A percentile compares a stretch with the other conserved stretches of the same genome.
phyloP scores from a whole-genome alignment of 345 rosid species.

The Populus euphratica region DNA sequence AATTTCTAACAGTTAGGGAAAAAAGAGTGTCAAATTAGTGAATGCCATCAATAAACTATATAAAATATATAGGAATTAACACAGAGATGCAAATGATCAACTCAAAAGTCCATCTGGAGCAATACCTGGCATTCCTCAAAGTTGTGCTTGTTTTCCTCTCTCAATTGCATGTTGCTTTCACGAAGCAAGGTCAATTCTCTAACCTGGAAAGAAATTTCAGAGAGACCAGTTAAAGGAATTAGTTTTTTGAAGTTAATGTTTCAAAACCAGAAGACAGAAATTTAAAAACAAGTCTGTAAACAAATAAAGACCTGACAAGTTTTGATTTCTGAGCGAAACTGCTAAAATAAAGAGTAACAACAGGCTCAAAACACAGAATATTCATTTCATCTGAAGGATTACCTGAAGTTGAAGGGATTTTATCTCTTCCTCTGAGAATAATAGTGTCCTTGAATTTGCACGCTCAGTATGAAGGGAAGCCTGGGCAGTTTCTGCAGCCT shows the following conservation, averaged over 20 bases:
- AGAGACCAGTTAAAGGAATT: background rate
- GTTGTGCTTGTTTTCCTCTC: slow-evolving; percentile 96
- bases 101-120: background rate
- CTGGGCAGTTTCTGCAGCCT: slow-evolving; percentile 71
- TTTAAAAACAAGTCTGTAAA: background rate
- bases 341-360: background rate
- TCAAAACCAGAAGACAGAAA: background rate
- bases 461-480: slow-evolving; percentile 71
- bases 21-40: background rate
- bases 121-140: slow-evolving; percentile 91
- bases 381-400: background rate
- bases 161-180: slow-evolving; percentile 90
- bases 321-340: background rate
- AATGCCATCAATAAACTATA: background rate
- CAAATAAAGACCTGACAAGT: background rate
- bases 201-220: slow-evolving; percentile 40
- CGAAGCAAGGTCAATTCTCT: slow-evolving; percentile 87
- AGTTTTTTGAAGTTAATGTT: background rate
- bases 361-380: background rate
- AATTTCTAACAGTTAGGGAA: slow-evolving; percentile 45
- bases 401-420: slow-evolving; percentile 91
- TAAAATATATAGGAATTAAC: background rate
- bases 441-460: slow-evolving; percentile 61
- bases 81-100: background rate
- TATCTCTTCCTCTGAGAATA: slow-evolving; percentile 85